phyloP scores from a whole-genome alignment of 257 asterid species.

The Petunia axillaris region DNA sequence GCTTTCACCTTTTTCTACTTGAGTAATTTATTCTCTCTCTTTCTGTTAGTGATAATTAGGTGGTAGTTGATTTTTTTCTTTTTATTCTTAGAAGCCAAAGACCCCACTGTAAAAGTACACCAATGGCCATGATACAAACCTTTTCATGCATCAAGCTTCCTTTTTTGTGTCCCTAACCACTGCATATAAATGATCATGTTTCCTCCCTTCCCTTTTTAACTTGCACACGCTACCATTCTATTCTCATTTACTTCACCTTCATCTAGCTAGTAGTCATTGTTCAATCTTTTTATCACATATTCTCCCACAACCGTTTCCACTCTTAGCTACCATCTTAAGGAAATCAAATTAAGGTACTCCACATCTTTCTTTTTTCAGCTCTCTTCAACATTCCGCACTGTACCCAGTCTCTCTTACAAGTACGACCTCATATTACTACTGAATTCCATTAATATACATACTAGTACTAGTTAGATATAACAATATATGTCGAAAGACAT shows the following conservation, averaged over 20 bases:
- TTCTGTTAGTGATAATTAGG: background rate
- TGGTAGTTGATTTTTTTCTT: slow-evolving; percentile 51
- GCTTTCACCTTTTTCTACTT: too few relatives aligned
- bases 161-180: slow-evolving; percentile 37
- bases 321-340: background rate
- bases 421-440: background rate
- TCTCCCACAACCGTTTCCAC: background rate
- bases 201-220: slow-evolving; percentile 41
- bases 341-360: background rate
- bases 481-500: slow-evolving; percentile 44
- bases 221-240: slow-evolving; percentile 17
- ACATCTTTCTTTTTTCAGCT: background rate
- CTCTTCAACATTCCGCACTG: background rate
- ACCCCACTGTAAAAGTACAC: slow-evolving; percentile 40
- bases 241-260: background rate
- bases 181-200: slow-evolving; percentile 55
- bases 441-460: background rate
- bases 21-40: background rate
- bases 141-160: slow-evolving; percentile 55
- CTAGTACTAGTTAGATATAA: background rate
- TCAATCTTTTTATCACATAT: background rate
- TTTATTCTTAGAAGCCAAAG: slow-evolving; percentile 30
- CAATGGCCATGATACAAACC: slow-evolving; percentile 45
- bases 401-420: background rate
- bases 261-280: background rate